Conservation (phyloP, 2,329 filamentous ascomycete genomes). For the Septoria linicola region DNA sequence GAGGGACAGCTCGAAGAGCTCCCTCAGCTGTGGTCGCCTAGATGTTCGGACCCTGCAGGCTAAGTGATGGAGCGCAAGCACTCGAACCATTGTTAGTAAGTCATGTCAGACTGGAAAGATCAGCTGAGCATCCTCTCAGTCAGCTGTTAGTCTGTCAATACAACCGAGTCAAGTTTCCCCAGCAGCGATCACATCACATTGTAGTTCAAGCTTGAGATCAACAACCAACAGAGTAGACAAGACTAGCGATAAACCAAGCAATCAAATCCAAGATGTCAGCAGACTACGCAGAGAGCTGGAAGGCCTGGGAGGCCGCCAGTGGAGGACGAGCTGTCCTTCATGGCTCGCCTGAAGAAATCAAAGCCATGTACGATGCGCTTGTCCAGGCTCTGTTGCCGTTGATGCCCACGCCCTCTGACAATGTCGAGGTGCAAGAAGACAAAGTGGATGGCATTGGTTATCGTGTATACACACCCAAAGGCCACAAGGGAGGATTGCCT, state of each 20-base stretch:
- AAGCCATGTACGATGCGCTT: conserved; percentile 24
- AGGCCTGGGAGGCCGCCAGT: conserved; percentile 24
- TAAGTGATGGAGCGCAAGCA: background rate
- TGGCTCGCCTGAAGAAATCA: conserved; percentile 28
- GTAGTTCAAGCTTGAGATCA: too few species aligned
- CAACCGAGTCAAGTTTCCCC: too few species aligned
- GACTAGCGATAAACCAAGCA: too few species aligned
- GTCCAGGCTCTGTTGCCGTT: conserved; percentile 21
- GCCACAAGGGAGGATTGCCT: conserved; percentile 21
- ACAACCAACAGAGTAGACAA: too few species aligned
- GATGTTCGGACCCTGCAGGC: background rate
- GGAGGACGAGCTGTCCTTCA: conserved; percentile 28
- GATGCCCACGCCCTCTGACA: conserved; percentile 24
- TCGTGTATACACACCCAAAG: conserved; percentile 28
- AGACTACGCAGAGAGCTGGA: conserved; percentile 28
- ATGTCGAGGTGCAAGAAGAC: conserved; percentile 26
- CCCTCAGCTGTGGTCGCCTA: too few species aligned
- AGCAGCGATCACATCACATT: background rate
- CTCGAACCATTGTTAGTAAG: background rate
- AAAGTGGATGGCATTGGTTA: conserved; percentile 29
- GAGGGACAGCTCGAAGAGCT: too few species aligned
- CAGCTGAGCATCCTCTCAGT: conserved; percentile 9
- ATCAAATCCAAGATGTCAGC: conserved; percentile 21
- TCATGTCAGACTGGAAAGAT: background rate
- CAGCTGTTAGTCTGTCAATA: background rate